A percentile compares a stretch with the other conserved stretches of the same genome.
These are phyloP conservation scores for Nigrospora sphaerica DNA, from an alignment of 2,329 filamentous ascomycete genomes.

Conservation along the genomic window DNA sequence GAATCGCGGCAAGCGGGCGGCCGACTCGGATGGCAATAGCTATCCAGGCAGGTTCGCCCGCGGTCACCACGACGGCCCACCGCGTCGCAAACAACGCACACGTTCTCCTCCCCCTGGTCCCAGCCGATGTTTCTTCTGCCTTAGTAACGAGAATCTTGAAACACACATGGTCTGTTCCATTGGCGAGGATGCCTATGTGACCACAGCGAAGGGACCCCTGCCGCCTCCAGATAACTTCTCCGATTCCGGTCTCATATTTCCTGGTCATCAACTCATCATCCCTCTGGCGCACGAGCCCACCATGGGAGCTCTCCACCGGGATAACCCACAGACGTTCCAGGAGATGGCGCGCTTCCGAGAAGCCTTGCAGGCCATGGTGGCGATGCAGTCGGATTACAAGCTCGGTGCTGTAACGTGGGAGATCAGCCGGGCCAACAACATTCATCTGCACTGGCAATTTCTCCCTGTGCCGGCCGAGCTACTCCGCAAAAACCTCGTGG, in stretches of 20 bases:
- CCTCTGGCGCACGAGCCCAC: slow-evolving; percentile 78
- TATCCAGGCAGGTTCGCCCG: slow-evolving; percentile 49
- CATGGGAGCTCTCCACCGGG: slow-evolving; percentile 58
- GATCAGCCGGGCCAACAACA: slow-evolving; percentile 71
- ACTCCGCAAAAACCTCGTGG: slow-evolving; percentile 67
- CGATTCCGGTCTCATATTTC: slow-evolving; percentile 60
- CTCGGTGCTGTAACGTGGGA: slow-evolving; percentile 89
- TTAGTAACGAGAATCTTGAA: slow-evolving; percentile 77
- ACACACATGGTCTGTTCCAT: slow-evolving; percentile 88
- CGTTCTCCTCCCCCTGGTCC: slow-evolving; percentile 59
- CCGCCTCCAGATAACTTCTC: slow-evolving; percentile 63
- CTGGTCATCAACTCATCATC: slow-evolving; percentile 85
- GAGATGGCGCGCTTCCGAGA: slow-evolving; percentile 83
- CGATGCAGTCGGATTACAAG: slow-evolving; percentile 41
- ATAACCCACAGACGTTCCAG: slow-evolving; percentile 46
- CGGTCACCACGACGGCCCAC: slow-evolving; percentile 35
- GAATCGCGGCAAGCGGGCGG: slow-evolving; percentile 50
- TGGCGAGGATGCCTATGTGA: slow-evolving; percentile 79
- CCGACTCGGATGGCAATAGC: slow-evolving; percentile 32
- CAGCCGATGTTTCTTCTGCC: slow-evolving; percentile 87
- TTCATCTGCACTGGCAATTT: slow-evolving; percentile 93
- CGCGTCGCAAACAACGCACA: slow-evolving; percentile 32
- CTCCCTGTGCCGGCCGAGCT: slow-evolving; percentile 66
- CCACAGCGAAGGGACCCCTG: slow-evolving; percentile 86
- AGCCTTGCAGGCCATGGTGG: slow-evolving; percentile 73